These are phyloP conservation scores for Macrolepiota albuminosa DNA, from an alignment of 768 basidiomycete species.

Conservation along the genomic window DNA sequence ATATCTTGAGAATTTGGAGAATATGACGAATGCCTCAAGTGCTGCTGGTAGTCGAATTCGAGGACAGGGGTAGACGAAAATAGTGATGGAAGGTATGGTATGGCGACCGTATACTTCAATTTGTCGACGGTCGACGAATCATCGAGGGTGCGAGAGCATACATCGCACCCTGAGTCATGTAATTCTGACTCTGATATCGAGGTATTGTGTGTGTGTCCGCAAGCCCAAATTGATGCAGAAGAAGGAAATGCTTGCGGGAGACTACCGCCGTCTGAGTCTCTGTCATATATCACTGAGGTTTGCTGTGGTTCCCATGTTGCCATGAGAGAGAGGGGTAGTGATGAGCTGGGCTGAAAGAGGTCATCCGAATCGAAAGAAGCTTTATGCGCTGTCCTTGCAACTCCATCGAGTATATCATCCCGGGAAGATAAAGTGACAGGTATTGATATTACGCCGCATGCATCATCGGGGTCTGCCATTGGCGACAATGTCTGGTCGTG, in stretches of 20 bases:
- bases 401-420: neutral
- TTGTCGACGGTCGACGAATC: neutral
- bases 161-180: conserved; percentile 1
- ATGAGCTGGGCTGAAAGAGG: conserved; percentile 3
- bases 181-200: neutral
- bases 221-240: conserved; percentile 19
- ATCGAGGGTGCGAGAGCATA: neutral
- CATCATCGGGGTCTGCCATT: neutral
- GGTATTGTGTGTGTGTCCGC: neutral
- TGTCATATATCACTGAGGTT: neutral
- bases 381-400: neutral
- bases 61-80: conserved; percentile 4
- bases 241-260: conserved; percentile 20
- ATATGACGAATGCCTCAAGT: neutral
- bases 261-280: conserved; percentile 11
- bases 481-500: conserved; percentile 7
- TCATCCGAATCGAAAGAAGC: neutral
- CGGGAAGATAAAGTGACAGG: neutral
- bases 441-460: neutral
- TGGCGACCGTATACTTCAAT: neutral
- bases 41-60: neutral
- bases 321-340: conserved; percentile 1
- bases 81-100: conserved; percentile 4
- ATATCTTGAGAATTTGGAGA: neutral
- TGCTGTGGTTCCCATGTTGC: neutral